Percentiles rank a stretch among this genome's conserved stretches.
Evolutionary conservation across 2,329 filamentous ascomycete genomes (phyloP).

Genomic region (Huntiella moniliformis): DNA sequence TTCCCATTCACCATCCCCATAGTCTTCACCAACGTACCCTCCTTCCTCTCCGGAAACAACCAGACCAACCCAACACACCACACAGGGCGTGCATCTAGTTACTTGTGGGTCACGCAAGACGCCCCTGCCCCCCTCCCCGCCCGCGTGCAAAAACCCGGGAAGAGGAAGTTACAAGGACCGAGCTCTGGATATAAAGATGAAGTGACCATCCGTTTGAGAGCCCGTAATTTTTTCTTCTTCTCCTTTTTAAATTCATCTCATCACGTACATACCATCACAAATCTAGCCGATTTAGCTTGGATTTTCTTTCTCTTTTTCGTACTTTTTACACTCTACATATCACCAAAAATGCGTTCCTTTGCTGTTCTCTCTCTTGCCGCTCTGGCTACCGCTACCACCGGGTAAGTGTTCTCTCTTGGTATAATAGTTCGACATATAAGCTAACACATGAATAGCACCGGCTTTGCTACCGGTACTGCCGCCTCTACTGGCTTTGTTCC

Average conservation of each 20-base stretch:
- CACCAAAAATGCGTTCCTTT: constrained; percentile 9
- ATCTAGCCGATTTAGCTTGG: neutral
- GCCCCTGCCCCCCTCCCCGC: too few relatives aligned
- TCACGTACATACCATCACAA: neutral
- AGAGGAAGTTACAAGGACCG: too few relatives aligned
- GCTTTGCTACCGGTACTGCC: neutral
- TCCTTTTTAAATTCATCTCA: neutral
- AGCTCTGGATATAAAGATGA: too few relatives aligned
- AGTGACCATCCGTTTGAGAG: too few relatives aligned
- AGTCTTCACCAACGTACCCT: too few relatives aligned
- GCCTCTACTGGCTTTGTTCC: neutral
- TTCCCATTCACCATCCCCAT: too few relatives aligned
- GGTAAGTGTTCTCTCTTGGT: constrained; percentile 3
- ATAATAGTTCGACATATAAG: neutral
- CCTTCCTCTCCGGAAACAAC: too few relatives aligned
- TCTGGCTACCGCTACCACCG: constrained; percentile 8
- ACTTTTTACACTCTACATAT: neutral
- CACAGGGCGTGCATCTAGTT: too few relatives aligned
- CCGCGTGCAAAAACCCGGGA: too few relatives aligned
- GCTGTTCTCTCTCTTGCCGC: constrained; percentile 7
- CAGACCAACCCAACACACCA: too few relatives aligned
- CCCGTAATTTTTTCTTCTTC: neutral
- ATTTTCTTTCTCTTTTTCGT: too few relatives aligned
- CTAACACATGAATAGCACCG: constrained; percentile 1
- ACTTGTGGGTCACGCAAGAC: too few relatives aligned